These are phyloP conservation scores for Pisolithus marmoratus DNA, from an alignment of 768 basidiomycete species.

Conservation along the genomic window DNA sequence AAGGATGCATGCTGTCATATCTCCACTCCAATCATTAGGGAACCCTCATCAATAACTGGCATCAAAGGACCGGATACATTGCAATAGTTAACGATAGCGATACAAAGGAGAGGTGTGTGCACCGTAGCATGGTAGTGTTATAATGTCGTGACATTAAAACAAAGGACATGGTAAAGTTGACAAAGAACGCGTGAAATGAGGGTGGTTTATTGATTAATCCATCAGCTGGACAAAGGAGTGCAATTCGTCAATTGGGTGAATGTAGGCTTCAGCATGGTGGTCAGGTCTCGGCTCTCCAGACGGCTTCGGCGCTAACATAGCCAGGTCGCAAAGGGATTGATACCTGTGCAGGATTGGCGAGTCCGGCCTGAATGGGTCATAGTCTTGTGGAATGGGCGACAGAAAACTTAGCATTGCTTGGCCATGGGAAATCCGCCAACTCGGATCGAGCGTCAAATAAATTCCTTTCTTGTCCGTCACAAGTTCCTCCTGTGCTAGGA, in stretches of 20 bases:
- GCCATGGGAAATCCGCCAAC: constrained; percentile 16
- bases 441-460: constrained; percentile 25
- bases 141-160: not conserved
- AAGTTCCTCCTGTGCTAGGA: constrained; percentile 5
- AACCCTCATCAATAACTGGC: too few relatives aligned
- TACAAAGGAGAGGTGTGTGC: constrained; percentile 7
- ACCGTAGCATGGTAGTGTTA: not conserved
- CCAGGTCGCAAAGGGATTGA: constrained; percentile 15
- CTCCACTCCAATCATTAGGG: too few relatives aligned
- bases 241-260: constrained; percentile 19
- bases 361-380: constrained; percentile 11
- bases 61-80: not conserved
- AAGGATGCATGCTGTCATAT: too few relatives aligned
- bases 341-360: constrained; percentile 19
- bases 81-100: not conserved
- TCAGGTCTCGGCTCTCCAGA: not conserved
- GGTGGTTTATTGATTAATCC: constrained; percentile 1
- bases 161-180: not conserved
- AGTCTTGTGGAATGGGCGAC: constrained; percentile 19
- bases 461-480: constrained; percentile 16
- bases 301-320: not conserved
- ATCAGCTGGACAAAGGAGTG: constrained; percentile 15
- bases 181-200: not conserved
- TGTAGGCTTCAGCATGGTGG: not conserved
- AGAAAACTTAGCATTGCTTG: constrained; percentile 16